These are phyloP conservation scores for Wakefieldia striispora DNA, from an alignment of 768 basidiomycete species.

Conservation along the genomic window DNA sequence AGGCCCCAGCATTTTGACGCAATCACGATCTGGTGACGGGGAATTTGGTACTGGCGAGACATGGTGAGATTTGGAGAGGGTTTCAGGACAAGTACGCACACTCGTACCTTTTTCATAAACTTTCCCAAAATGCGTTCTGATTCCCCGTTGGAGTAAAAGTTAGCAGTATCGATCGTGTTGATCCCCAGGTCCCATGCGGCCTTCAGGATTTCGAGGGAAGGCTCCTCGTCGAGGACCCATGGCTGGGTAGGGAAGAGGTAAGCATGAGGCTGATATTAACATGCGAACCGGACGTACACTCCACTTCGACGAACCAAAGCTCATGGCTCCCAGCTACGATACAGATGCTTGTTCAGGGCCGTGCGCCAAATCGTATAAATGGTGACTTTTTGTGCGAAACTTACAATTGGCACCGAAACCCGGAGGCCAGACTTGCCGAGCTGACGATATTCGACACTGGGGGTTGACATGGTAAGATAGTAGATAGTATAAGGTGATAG, in stretches of 20 bases:
- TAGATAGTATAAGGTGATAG: too few relatives aligned
- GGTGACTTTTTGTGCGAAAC: neutral
- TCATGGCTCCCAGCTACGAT: conserved; percentile 27
- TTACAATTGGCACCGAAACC: conserved; percentile 35
- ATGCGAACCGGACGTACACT: conserved; percentile 13
- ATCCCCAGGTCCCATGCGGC: conserved; percentile 41
- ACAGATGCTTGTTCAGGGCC: neutral
- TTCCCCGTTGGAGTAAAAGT: conserved; percentile 35
- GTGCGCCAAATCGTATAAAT: neutral
- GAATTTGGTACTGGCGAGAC: conserved; percentile 29
- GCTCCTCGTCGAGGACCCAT: conserved; percentile 29
- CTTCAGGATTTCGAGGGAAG: conserved; percentile 35
- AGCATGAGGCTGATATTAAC: neutral
- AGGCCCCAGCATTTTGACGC: conserved; percentile 27
- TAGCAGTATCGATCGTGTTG: conserved; percentile 41
- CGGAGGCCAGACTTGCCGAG: conserved; percentile 33
- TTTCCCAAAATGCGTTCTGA: conserved; percentile 38
- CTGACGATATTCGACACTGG: conserved; percentile 26
- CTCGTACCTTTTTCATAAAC: conserved; percentile 31
- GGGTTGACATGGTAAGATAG: too few relatives aligned
- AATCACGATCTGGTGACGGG: conserved; percentile 33
- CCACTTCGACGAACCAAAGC: conserved; percentile 29
- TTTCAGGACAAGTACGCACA: too few relatives aligned
- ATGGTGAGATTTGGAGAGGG: neutral
- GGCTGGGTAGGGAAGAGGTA: conserved; percentile 1